These are phyloP conservation scores for Tolypocladium capitatum DNA, from an alignment of 2,329 filamentous ascomycete species.

Conservation along the genomic window DNA sequence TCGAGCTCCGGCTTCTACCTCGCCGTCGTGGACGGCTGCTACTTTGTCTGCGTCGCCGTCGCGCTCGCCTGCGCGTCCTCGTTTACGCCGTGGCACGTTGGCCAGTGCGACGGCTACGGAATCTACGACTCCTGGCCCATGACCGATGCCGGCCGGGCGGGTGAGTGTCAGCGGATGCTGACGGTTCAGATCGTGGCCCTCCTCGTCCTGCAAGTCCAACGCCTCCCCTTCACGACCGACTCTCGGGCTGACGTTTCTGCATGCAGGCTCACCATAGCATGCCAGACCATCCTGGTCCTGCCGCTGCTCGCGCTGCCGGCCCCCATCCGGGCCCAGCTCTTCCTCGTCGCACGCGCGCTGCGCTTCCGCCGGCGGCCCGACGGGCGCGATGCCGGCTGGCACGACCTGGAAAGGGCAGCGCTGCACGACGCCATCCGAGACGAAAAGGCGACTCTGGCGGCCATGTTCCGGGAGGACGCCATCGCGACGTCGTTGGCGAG, in stretches of 20 bases:
- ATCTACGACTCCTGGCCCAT: neutral
- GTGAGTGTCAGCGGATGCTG: neutral
- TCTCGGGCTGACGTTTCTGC: neutral
- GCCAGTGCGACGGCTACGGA: neutral
- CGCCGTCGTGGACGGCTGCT: neutral
- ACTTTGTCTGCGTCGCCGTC: neutral
- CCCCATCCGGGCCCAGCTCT: neutral
- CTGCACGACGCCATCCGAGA: neutral
- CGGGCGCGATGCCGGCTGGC: neutral
- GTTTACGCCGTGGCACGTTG: neutral
- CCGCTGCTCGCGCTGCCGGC: slow-evolving; percentile 1
- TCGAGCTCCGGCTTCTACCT: slow-evolving; percentile 3
- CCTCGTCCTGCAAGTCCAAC: neutral
- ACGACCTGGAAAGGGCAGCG: neutral
- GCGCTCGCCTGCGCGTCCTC: neutral
- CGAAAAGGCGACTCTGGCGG: neutral
- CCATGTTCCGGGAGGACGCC: slow-evolving; percentile 1
- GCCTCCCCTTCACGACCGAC: too few relatives aligned
- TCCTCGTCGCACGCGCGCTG: neutral
- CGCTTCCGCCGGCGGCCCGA: neutral
- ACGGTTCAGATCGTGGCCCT: neutral
- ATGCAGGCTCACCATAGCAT: neutral
- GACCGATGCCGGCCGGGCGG: neutral
- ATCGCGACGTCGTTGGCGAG: slow-evolving; percentile 3
- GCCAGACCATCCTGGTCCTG: neutral